Base-by-base conservation (phyloP, 2,329 filamentous ascomycete genomes). In the Ramularia endophylla region DNA sequence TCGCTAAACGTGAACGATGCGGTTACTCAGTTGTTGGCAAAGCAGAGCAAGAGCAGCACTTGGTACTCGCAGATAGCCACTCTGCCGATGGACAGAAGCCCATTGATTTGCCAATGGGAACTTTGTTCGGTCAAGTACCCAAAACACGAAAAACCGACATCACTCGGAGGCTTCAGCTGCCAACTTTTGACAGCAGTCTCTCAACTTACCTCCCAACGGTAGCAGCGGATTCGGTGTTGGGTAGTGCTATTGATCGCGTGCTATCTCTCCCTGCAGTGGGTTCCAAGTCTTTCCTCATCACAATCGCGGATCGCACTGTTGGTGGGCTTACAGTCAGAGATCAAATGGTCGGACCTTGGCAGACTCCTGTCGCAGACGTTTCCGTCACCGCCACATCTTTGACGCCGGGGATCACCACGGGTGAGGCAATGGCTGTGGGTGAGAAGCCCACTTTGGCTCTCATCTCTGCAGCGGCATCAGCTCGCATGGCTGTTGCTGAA, bases 371-470 rank as follows among this genome's bases (percentile, higher is more conserved):
- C 11, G 83, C 92, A 3, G 89, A 98, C 63, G 89, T 94, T 35
- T 90, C 88, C 2, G 90, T 97, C 17, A 97, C 90, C 16, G 81
- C 86, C 0, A 90, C 87, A 0, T 84, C 87, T 2, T 80, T 95
- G 54, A 77, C 80, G 34, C 69, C 74, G 12, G 85, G 83, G 45
- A 75, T 84, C 35, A 82, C 76, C 57, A 85, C 82, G 19, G 92
- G 92, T 53, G 92, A 97, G 65, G 89, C 89, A n/a, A 95, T 97
- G 87, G 83, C 88, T 1, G 94, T 95, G 84, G 92, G 92, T 25
- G 90, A 95, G 67, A 92, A 85, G 66, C 87, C 89, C 30, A 84
- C 82, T 0, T 69, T 98, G 40, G 92, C 92, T 5, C 74, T 98
- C 16, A 94, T 98, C 44, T 90, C 86, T 4, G 78, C 90, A 3